Evolutionary conservation across 768 basidiomycete species (phyloP).

Genomic region (Calocybe gangraenosa): DNA sequence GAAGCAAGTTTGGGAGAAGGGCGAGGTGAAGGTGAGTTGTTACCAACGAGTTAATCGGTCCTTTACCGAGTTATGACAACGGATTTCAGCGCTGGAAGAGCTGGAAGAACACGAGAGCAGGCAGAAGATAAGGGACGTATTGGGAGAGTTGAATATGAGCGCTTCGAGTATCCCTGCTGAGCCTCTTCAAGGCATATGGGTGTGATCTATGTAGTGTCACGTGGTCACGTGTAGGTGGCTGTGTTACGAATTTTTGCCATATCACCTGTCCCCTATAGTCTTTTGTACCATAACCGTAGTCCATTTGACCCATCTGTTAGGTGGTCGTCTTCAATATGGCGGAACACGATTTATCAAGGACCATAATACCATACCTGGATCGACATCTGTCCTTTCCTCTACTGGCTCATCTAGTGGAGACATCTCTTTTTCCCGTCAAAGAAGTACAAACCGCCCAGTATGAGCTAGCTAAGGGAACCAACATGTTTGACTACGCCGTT

Average conservation of each 20-base stretch:
- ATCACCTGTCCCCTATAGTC: no score
- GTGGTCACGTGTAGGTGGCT: no score
- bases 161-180: constrained; percentile 37
- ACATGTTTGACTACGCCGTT: constrained; percentile 95
- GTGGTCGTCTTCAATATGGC: constrained; percentile 45
- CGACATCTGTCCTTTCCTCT: constrained; percentile 93
- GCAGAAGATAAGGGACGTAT: constrained; percentile 34
- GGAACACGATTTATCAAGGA: constrained; percentile 87
- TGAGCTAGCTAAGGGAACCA: constrained; percentile 95
- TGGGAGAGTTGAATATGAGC: constrained; percentile 43
- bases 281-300: no score
- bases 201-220: constrained; percentile 20
- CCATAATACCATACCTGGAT: constrained; percentile 89
- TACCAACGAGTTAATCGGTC: no score
- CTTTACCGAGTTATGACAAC: no score
- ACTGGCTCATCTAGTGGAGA: constrained; percentile 81
- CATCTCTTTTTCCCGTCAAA: constrained; percentile 68
- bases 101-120: constrained; percentile 34
- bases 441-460: constrained; percentile 90
- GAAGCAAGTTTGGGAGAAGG: constrained; percentile 49
- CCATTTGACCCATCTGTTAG: no score
- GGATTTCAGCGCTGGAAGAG: constrained; percentile 38
- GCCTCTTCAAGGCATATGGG: constrained; percentile 51
- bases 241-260: no score
- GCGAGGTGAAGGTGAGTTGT: constrained; percentile 42